Base-by-base conservation (phyloP, 2,329 filamentous ascomycete genomes). In the Bisporella sp. region DNA sequence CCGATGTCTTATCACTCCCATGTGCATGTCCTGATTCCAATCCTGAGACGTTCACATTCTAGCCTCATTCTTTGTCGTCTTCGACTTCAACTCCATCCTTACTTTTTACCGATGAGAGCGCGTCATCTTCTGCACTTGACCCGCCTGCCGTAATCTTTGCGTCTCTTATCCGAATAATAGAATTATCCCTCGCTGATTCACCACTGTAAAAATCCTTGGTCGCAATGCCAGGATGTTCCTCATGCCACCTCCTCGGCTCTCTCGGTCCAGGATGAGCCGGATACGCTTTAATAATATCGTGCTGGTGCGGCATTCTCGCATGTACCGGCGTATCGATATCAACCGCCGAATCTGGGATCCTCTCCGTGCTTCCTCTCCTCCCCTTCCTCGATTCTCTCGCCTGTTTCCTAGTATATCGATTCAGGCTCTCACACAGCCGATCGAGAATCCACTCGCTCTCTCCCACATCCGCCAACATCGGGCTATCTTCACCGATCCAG, bases 371-470 rank as follows among this genome's bases (percentile, higher is more conserved):
- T n/a, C 4, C 35, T 37, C n/a, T 8, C 35, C 35, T 8, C 35
- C 8, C 8, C 35, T n/a, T 37, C 35, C 8, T 37, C 35, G 8
- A 8, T 45, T 57, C 47, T 44, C 39, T 48, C 33, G 56, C 59
- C 47, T 64, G 63, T 32, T 55, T 57, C 49, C 58, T 58, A 6
- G 63, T 66, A 53, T 70, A 71, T 21, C 69, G 55, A 53, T 66
- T 65, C 60, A 88, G 63, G 62, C 81, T 85, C 65, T 85, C 82
- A 60, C 79, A 82, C 9, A 87, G 66, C 33, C 81, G 72, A 62
- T 84, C 77, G 2, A 88, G 67, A 49, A 87, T 68, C 77, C 84
- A 87, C 63, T 86, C 81, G 0, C 81, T 73, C 66, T 88, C 84
- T 5, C 71, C 76, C 54, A 78, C 68, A 43, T 77, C 75, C 4